Conservation (phyloP, 192 early-diverging fungal species). For the Umbelopsis isabellina region DNA sequence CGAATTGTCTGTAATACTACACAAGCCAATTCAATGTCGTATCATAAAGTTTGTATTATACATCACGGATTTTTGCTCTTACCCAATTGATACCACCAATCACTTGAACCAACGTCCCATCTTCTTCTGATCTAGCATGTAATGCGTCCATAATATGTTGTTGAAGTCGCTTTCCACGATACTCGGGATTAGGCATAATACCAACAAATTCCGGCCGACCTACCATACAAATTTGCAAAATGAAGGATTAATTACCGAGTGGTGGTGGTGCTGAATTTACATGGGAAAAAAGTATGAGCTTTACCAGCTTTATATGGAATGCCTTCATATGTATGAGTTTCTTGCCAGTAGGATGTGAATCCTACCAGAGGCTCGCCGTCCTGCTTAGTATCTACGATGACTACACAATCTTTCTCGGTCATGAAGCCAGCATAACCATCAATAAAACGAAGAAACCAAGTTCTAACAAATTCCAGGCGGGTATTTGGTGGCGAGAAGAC, state of each 20-base stretch:
- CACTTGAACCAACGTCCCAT: neutral
- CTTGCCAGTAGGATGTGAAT: slow-evolving; percentile 12
- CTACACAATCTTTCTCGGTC: neutral
- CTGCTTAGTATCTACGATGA: neutral
- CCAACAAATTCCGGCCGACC: slow-evolving; percentile 16
- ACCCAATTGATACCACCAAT: slow-evolving; percentile 10
- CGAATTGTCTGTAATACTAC: slow-evolving; percentile 19
- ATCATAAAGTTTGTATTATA: too few species aligned
- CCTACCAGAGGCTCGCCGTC: neutral
- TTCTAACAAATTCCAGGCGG: neutral
- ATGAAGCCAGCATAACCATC: neutral
- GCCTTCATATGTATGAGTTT: slow-evolving; percentile 2
- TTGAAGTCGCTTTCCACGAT: neutral
- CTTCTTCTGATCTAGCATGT: neutral
- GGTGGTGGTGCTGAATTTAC: neutral
- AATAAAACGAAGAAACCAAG: neutral
- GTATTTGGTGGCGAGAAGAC: neutral
- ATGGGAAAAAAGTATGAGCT: neutral
- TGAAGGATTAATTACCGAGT: neutral
- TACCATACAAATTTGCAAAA: neutral
- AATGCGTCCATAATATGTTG: slow-evolving; percentile 16
- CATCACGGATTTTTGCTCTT: neutral
- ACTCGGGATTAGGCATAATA: neutral
- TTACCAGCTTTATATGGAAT: slow-evolving; percentile 2
- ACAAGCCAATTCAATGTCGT: neutral